Percentiles rank a stretch among this genome's conserved stretches.
Conservation (phyloP, 352 stramenopile genomes). For the Phytophthora uliginosa region DNA sequence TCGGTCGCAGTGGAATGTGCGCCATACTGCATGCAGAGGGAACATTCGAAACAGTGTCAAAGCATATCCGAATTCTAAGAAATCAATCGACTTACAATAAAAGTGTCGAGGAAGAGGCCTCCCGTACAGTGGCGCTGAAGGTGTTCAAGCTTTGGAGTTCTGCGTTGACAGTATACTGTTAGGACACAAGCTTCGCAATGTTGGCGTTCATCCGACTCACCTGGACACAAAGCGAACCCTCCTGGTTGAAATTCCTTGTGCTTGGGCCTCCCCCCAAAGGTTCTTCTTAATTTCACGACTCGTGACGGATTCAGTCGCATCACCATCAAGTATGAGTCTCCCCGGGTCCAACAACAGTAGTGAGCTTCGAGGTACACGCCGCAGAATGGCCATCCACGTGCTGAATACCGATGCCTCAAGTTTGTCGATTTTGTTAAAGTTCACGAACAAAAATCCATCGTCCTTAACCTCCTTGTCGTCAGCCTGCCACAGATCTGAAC, state of each 20-base stretch:
- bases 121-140: constrained; percentile 69
- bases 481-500: constrained; percentile 36
- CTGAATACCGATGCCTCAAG: constrained; percentile 72
- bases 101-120: constrained; percentile 95
- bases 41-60: neutral
- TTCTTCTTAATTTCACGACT: constrained; percentile 56
- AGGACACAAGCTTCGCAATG: neutral
- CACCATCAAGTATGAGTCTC: constrained; percentile 3
- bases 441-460: constrained; percentile 69
- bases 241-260: constrained; percentile 52
- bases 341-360: constrained; percentile 69
- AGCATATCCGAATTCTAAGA: neutral
- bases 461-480: constrained; percentile 7
- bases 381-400: constrained; percentile 81
- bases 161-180: constrained; percentile 18
- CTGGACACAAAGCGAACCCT: constrained; percentile 70
- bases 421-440: constrained; percentile 94
- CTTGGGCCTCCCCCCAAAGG: constrained; percentile 56
- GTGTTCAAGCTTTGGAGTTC: constrained; percentile 81
- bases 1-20: constrained; percentile 95
- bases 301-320: constrained; percentile 36
- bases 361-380: constrained; percentile 59
- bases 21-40: constrained; percentile 75
- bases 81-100: constrained; percentile 58
- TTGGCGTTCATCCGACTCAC: constrained; percentile 22